phyloP scores from a whole-genome alignment of 1,139 yeast genomes.

The Scheffersomyces titani region DNA sequence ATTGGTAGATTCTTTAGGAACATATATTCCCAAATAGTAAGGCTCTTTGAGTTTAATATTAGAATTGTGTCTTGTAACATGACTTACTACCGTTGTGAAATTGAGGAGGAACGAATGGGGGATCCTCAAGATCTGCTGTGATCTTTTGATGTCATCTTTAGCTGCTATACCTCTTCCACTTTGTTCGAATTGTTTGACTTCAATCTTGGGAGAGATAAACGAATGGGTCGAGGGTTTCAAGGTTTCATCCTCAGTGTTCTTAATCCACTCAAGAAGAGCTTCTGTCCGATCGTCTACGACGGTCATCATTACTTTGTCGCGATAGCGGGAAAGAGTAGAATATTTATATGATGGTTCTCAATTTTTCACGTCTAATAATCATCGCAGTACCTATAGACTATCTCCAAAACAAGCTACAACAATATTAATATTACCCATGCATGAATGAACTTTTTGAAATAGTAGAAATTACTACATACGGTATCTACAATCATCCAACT shows the following conservation, averaged over 20 bases:
- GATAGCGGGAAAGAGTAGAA: background rate
- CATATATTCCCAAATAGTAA: constrained; percentile 21
- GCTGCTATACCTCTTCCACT: constrained; percentile 71
- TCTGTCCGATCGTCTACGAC: background rate
- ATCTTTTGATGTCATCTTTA: constrained; percentile 26
- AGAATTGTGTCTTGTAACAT: constrained; percentile 28
- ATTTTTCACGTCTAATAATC: background rate
- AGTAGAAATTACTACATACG: too few relatives aligned
- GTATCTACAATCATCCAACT: background rate
- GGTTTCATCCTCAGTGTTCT: constrained; percentile 23
- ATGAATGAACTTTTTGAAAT: too few relatives aligned
- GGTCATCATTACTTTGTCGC: background rate
- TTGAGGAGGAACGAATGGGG: constrained; percentile 65
- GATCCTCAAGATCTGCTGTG: constrained; percentile 53
- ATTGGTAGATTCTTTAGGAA: constrained; percentile 14
- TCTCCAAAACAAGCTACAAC: background rate
- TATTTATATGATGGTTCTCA: background rate
- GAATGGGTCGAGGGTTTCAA: constrained; percentile 22
- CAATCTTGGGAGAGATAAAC: constrained; percentile 31
- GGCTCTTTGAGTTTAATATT: constrained; percentile 19
- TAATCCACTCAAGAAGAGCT: constrained; percentile 24
- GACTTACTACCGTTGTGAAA: constrained; percentile 52
- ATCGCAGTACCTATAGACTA: background rate
- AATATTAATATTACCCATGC: too few relatives aligned
- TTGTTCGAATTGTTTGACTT: constrained; percentile 24